These are phyloP conservation scores for Tephrocybe sp. DNA, from an alignment of 768 basidiomycete genomes.

Conservation along the genomic window DNA sequence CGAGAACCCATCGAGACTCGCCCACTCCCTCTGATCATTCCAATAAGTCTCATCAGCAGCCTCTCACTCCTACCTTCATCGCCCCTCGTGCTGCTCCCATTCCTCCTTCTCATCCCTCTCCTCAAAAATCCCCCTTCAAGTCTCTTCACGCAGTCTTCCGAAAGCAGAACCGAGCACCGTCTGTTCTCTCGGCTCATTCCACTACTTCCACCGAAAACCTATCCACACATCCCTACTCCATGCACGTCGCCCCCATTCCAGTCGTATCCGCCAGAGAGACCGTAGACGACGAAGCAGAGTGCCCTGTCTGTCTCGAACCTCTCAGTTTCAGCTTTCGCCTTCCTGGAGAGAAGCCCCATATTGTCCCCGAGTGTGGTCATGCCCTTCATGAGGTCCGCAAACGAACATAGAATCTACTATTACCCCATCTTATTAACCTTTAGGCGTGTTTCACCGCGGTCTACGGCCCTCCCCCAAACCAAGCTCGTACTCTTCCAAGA, in stretches of 20 bases:
- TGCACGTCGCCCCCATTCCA: slow-evolving; percentile 65
- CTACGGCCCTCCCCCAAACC: slow-evolving; percentile 81
- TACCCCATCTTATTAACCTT: slow-evolving; percentile 1
- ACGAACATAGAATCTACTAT: slow-evolving; percentile 9
- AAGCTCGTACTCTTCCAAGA: slow-evolving; percentile 53
- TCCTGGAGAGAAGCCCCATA: slow-evolving; percentile 95
- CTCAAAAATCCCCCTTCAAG: slow-evolving; percentile 31
- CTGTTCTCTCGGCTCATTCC: slow-evolving; percentile 50
- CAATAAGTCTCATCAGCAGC: slow-evolving; percentile 26
- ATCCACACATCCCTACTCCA: slow-evolving; percentile 53
- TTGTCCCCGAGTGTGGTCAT: slow-evolving; percentile 97
- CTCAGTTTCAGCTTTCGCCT: slow-evolving; percentile 90
- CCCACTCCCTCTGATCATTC: slow-evolving; percentile 26
- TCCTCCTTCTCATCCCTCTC: slow-evolving; percentile 24
- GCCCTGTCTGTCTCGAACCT: slow-evolving; percentile 95
- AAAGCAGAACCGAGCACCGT: slow-evolving; percentile 38
- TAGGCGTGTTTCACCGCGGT: slow-evolving; percentile 97
- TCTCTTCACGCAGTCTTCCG: slow-evolving; percentile 55
- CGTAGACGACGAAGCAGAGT: slow-evolving; percentile 81
- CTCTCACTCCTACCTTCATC: slow-evolving; percentile 45
- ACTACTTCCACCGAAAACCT: slow-evolving; percentile 37
- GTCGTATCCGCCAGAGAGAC: slow-evolving; percentile 66
- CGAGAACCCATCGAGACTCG: slow-evolving; percentile 36
- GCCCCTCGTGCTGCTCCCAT: slow-evolving; percentile 34
- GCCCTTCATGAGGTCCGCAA: slow-evolving; percentile 84